Evolutionary conservation across 2,329 filamentous ascomycete genomes (phyloP), one percentile per base, ranked within the genome.

Genomic region (Trichophyton equinum): DNA sequence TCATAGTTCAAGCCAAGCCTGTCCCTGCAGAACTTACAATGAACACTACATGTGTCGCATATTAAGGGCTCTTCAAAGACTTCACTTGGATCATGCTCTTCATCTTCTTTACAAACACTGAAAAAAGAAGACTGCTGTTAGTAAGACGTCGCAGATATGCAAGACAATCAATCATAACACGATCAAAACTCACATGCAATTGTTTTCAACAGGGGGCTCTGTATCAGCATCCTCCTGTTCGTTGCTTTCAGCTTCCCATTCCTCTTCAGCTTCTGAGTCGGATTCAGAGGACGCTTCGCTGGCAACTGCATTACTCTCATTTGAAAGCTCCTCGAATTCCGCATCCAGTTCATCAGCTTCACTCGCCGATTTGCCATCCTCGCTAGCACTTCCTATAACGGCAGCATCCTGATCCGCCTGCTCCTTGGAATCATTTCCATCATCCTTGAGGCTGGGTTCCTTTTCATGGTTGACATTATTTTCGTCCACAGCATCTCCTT

Each of bases 51-150:
- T 65, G 84, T 80, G 63, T 78, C 79, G 73, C 92, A 96, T 59
- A 85, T 78, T 63, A 96, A 78, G 71, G 87, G 90, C 62, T 86
- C 79, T 72, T 94, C 90, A 68, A 86, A 94, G 65, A 91, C 88
- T 65, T 89, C 87, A 65, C 82, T 85, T 1, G 89, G 88, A 67
- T 92, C 89, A 64, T 92, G 81, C 60, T 94, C 88, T 74, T 95
- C 89, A 65, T 88, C 85, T 71, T 89, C 81, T 61, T 85, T 85
- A 75, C 91, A 96, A 69, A 92, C 95, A 65, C 90, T 87, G 75
- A 9, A 55, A 15, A 15, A 38, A 64, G 59, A 7, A 61, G 58
- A 63, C 5, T 6, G 8, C 15, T 20, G n/a, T 33, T 30, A 55
- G 51, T 33, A 33, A 55, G 7, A 25, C 9, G 27, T 25, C 8